Percentiles rank a stretch among this genome's conserved stretches.
phyloP scores from a whole-genome alignment of 441 rosid species.

The Jatropha multifida region DNA sequence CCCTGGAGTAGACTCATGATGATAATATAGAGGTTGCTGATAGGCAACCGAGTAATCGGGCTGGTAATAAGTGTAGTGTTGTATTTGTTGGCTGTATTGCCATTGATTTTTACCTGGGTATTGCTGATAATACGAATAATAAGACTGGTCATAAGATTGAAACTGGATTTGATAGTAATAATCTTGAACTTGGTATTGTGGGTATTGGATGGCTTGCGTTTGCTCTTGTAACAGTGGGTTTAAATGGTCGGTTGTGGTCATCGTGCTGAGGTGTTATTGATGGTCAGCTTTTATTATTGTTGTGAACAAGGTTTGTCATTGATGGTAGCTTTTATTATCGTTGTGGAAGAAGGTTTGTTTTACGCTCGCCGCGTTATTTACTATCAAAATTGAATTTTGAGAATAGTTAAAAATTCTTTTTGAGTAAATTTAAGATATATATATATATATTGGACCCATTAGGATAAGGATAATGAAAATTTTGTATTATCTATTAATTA shows the following conservation, averaged over 20 bases:
- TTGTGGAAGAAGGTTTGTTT: no score
- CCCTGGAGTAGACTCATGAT: not conserved
- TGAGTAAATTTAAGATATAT: no score
- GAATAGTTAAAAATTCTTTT: no score
- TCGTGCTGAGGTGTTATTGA: not conserved
- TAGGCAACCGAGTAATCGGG: constrained; percentile 10
- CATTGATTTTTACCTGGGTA: constrained; percentile 16
- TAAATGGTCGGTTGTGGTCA: not conserved
- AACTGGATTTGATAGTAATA: constrained; percentile 19
- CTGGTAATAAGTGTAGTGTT: constrained; percentile 16
- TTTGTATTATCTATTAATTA: no score
- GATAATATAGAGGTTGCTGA: constrained; percentile 11
- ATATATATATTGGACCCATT: no score
- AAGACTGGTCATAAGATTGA: constrained; percentile 20
- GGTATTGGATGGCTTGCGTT: not conserved
- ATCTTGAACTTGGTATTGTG: constrained; percentile 13
- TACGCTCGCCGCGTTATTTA: no score
- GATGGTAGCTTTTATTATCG: no score
- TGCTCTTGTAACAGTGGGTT: not conserved
- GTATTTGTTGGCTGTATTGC: constrained; percentile 16
- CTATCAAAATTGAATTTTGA: no score
- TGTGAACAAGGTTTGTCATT: no score
- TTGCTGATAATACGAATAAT: constrained; percentile 21
- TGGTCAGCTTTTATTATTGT: not conserved
- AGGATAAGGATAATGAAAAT: no score